Evolutionary conservation across 352 stramenopile genomes (phyloP), one percentile per base, ranked within the genome.

Genomic region (Pythium myriotylum): DNA sequence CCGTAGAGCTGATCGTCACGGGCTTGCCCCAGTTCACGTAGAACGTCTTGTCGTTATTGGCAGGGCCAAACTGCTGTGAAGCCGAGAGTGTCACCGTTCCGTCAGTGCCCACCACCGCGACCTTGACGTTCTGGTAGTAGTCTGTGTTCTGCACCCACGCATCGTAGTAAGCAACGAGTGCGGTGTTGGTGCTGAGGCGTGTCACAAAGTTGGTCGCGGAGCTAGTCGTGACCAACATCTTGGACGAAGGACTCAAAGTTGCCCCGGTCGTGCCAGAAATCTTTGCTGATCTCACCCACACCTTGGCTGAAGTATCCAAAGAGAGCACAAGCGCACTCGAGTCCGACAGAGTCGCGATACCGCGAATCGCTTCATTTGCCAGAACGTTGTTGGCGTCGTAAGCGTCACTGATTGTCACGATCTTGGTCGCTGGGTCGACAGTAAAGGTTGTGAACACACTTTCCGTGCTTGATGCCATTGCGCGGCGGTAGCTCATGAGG

Each of bases 271-370:
- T 29, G 16, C 39, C 54, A 17, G 70, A 46, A 19, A 89, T 61
- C 10, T 54, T 58, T 8, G 65, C 76, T 1, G 82, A 68, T 3
- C 70, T 67, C 7, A 83, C 65, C n/a, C 56, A 68, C 22, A 54
- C 54, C 46, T 49, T 43, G 65, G 46, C 56, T 12, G 47, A 45
- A 19, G 48, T 59, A 6, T 62, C 45, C 14, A 63, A 47, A 0
- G 60, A 75, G 10, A 92, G 22, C 0, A 76, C 65, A 4, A 84
- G 62, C 7, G 83, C 73, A 5, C 62, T 43, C 19, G 73, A 73
- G 67, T 88, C 79, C 0, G 77, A 88, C 49, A 92, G 73, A 20
- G 77, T 86, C 7, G 73, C 79, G 20, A 89, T 46, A 4, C 79
- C 82, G 17, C 73, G 79, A 39, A 89, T 68, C n/a, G 60, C 54